phyloP scores from a whole-genome alignment of 495 filamentous ascomycete genomes.

The Aspergillus coremiiformis region DNA sequence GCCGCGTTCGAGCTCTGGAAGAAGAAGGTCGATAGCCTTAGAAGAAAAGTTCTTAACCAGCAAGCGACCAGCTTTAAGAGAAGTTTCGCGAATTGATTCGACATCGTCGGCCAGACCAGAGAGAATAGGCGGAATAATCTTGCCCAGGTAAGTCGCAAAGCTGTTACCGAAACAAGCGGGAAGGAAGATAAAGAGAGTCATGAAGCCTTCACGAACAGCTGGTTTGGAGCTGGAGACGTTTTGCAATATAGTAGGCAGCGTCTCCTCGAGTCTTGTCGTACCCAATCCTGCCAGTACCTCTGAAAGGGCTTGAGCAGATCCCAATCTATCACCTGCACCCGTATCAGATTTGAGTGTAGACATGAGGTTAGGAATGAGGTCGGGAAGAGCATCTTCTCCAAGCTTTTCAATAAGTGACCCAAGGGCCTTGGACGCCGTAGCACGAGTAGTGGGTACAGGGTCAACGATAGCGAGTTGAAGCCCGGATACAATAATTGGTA shows the following conservation, averaged over 20 bases:
- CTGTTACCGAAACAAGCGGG: conserved; percentile 98
- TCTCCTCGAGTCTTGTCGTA: conserved; percentile 88
- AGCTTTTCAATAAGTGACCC: conserved; percentile 95
- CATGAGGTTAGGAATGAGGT: conserved; percentile 97
- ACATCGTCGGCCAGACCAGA: conserved; percentile 91
- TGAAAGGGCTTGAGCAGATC: conserved; percentile 92
- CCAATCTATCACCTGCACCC: conserved; percentile 87
- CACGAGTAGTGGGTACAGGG: conserved; percentile 92
- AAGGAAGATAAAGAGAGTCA: conserved; percentile 98
- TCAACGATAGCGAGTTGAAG: conserved; percentile 85
- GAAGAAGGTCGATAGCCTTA: conserved; percentile 83
- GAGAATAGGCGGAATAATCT: conserved; percentile 93
- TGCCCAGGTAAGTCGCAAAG: conserved; percentile 90
- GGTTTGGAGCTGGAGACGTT: conserved; percentile 90
- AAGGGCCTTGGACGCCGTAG: conserved; percentile 91
- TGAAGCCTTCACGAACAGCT: conserved; percentile 92
- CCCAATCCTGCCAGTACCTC: conserved; percentile 95
- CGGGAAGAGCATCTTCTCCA: conserved; percentile 91
- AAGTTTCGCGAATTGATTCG: conserved; percentile 90
- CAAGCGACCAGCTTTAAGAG: conserved; percentile 83
- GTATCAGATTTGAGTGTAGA: conserved; percentile 93
- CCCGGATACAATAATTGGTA: conserved; percentile 88
- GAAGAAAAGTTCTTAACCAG: conserved; percentile 97
- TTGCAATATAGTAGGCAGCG: conserved; percentile 89
- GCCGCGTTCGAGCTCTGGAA: conserved; percentile 92